Base-by-base conservation (phyloP, 768 basidiomycete species). In the Lactifluus piperatus region DNA sequence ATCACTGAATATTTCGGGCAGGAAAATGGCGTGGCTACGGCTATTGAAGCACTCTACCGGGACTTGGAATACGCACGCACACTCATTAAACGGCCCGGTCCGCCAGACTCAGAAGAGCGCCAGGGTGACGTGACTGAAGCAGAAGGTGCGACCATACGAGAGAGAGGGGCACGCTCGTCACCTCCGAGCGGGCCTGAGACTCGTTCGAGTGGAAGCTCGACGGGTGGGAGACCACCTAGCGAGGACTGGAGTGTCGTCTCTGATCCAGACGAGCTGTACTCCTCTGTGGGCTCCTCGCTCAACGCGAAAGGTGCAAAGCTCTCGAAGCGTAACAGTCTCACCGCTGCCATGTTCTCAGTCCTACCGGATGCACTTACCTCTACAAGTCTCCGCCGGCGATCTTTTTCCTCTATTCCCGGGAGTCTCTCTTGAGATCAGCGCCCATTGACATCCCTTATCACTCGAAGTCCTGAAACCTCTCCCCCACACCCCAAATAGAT, bases 21-120 rank as follows among this genome's bases (percentile, higher is more conserved):
- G 92, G 95, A 99, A 76, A 86, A 93, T 62, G 95, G 95, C n/a
- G 93, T 97, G 2, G 80, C 82, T 1, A 92, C 82, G 32, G 97
- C 97, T 16, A 86, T 97, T 58, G 94, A 98, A 71, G 85, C 88
- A 27, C 94, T 99, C 63, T 99, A 98, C 69, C 85, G 97, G 47
- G 94, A 99, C 69, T 74, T 98, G 56, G 95, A 98, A 62, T 97
- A 97, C 70, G 92, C 95, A 36, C 83, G 88, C 36, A 86, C 88
- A 8, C 73, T 97, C 51, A 84, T 97, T 64, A 94, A 92, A 69
- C 81, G 79, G 32, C 68, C 69, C 16, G 58, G 68, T 1, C 64
- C 64, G 9, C 65, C 60, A 24, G 62, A 44, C 7, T 24, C 22
- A 22, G 43, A 68, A 30, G 45, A 63, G 5, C 50, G 48, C 26